phyloP scores from a whole-genome alignment of 2,329 filamentous ascomycete species.

The Sarocladium brachiariae region DNA sequence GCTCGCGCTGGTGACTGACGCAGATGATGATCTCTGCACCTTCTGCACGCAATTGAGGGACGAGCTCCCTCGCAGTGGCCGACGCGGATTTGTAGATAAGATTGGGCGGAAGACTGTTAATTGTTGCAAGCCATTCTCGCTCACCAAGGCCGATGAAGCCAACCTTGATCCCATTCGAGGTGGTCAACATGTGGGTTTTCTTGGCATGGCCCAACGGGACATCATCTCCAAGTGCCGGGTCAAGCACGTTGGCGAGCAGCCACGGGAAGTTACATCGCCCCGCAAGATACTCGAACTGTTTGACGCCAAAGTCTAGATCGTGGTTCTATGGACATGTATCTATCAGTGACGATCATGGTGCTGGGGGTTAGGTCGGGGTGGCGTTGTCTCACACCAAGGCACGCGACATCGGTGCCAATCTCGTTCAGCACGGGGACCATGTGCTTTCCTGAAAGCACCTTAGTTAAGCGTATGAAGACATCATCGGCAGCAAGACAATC shows the following conservation, averaged over 20 bases:
- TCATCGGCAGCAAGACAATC: conserved; percentile 12
- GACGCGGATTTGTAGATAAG: conserved; percentile 76
- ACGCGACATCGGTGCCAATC: conserved; percentile 72
- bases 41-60: conserved; percentile 63
- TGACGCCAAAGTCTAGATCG: conserved; percentile 85
- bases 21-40: conserved; percentile 80
- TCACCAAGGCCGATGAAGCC: conserved; percentile 82
- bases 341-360: conserved; percentile 10
- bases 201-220: conserved; percentile 70
- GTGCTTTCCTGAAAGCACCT: conserved; percentile 55
- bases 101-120: conserved; percentile 77
- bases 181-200: conserved; percentile 68
- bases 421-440: conserved; percentile 83
- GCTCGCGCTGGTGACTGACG: conserved; percentile 78
- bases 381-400: conserved; percentile 54
- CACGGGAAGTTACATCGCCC: conserved; percentile 78
- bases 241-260: conserved; percentile 82
- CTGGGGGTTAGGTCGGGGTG: background rate
- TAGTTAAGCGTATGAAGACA: too few relatives aligned
- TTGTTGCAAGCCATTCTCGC: conserved; percentile 82
- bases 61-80: conserved; percentile 66
- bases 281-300: conserved; percentile 68
- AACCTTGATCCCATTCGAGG: conserved; percentile 78
- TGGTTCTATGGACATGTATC: conserved; percentile 63
- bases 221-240: conserved; percentile 69